Percentiles rank a stretch among this genome's conserved stretches.
These are phyloP conservation scores for Aurifilum marmelostoma DNA, from an alignment of 2,329 filamentous ascomycete genomes.

Conservation along the genomic window DNA sequence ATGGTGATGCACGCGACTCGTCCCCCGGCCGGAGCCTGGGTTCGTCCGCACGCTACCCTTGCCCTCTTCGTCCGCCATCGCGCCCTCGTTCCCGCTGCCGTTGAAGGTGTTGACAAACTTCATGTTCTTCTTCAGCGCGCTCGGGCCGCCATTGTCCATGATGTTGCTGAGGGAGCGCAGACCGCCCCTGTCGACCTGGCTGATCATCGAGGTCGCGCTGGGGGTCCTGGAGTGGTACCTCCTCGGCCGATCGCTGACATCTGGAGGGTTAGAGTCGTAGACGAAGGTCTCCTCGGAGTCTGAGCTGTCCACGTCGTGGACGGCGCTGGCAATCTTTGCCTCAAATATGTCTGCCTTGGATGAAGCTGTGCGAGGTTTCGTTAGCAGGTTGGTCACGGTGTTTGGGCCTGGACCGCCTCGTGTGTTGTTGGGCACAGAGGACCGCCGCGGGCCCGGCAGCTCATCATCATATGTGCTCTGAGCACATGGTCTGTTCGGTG, in stretches of 20 bases:
- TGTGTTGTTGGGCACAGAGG: constrained; percentile 30
- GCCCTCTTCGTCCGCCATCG: constrained; percentile 69
- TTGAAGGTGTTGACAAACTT: constrained; percentile 87
- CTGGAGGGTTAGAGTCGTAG: constrained; percentile 94
- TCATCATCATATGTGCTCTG: constrained; percentile 41
- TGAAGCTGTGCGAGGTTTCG: constrained; percentile 63
- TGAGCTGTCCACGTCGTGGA: constrained; percentile 94
- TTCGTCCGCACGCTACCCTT: constrained; percentile 64
- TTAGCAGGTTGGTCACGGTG: constrained; percentile 50
- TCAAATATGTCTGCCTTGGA: constrained; percentile 99
- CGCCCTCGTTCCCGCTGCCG: constrained; percentile 56
- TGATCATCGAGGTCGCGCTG: constrained; percentile 83
- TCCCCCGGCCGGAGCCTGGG: constrained; percentile 65
- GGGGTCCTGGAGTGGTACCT: constrained; percentile 93
- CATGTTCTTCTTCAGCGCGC: constrained; percentile 83
- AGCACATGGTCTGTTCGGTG: constrained; percentile 41
- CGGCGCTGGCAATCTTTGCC: constrained; percentile 91
- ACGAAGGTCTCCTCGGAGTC: constrained; percentile 99
- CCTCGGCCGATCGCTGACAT: constrained; percentile 63
- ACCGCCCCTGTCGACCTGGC: constrained; percentile 65
- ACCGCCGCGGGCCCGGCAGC: constrained; percentile 32
- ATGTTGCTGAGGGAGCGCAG: constrained; percentile 69
- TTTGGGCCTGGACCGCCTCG: constrained; percentile 42
- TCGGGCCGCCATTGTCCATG: constrained; percentile 59
- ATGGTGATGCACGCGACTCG: constrained; percentile 77